These are phyloP conservation scores for Tilletia setariae DNA, from an alignment of 1,284 basidiomycete genomes.

Conservation along the genomic window DNA sequence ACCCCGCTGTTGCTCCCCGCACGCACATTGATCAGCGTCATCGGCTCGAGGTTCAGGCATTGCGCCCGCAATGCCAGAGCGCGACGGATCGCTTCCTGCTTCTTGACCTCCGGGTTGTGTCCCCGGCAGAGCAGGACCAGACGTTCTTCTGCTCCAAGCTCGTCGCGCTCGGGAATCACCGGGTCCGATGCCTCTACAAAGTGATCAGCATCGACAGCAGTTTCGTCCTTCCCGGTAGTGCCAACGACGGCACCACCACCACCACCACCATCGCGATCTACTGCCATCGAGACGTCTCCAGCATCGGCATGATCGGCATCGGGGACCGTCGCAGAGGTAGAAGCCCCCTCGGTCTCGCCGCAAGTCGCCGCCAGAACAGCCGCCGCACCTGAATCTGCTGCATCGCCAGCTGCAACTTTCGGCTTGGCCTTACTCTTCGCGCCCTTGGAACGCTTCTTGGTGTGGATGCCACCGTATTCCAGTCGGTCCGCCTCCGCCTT, in stretches of 20 bases:
- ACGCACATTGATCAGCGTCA: constrained; percentile 32
- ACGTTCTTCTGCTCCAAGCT: constrained; percentile 29
- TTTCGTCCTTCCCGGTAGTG: too few relatives aligned
- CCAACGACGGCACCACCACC: too few relatives aligned
- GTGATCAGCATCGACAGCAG: neutral
- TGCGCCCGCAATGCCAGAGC: constrained; percentile 31
- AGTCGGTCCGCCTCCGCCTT: constrained; percentile 38
- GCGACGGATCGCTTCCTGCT: constrained; percentile 33
- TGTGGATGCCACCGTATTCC: constrained; percentile 28
- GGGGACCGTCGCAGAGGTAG: too few relatives aligned
- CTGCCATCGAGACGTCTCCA: too few relatives aligned
- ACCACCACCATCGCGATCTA: too few relatives aligned
- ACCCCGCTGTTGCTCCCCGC: constrained; percentile 29
- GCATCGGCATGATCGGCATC: neutral
- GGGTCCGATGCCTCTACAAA: too few relatives aligned
- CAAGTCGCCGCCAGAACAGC: too few relatives aligned
- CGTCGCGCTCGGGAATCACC: too few relatives aligned
- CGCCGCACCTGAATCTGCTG: too few relatives aligned
- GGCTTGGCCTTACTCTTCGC: constrained; percentile 17
- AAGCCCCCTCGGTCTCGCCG: too few relatives aligned
- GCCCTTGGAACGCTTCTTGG: constrained; percentile 10
- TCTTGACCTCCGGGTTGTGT: constrained; percentile 47
- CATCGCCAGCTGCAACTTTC: too few relatives aligned
- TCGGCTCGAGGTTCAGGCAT: constrained; percentile 26
- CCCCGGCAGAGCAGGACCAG: constrained; percentile 47